Base-by-base conservation (phyloP, 768 basidiomycete genomes). In the Stropharia rugosoannulata region DNA sequence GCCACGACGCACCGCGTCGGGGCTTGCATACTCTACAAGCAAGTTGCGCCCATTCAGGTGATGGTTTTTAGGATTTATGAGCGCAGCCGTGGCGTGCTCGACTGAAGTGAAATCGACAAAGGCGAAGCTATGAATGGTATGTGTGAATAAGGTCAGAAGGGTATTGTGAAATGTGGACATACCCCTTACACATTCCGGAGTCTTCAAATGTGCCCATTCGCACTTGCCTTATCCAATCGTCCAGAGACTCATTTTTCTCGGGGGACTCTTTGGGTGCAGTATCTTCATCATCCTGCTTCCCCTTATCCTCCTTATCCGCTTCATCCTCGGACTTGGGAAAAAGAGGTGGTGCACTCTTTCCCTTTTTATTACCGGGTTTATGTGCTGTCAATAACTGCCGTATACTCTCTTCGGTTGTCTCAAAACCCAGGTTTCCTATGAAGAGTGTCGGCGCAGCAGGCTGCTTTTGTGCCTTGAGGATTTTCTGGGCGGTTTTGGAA, bases 191-290 rank as follows among this genome's bases (percentile, higher is more conserved):
- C 51, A 83, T 72, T 8, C 96, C 97, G 47, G 85, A 90, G 70
- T 99, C 96, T 68, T 98, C 94, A 61, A 99, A 99, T 15, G 95
- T 95, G 4, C 94, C 95, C 82, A 99, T 81, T 5, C 96, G 85
- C 27, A 99, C 75, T 67, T 93, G 93, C 58, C 90, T 80, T 74
- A 88, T 80, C 85, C 84, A 85, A 19, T 69, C 67, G 44, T 81
- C 80, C 49, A 71, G 71, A 3, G 67, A 62, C 49, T 68, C 65
- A 16, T 41, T 18, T 8, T 42, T 52, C 43, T 52, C 15, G 1
- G 25, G 27, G 2, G 32, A 12, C 37, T 43, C 51, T 15, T n/a
- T 40, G 1, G 27, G 25, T 27, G 41, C 32, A 43, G 41, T 11
- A 1, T 41, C 43, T 45, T 45, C 44, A 7, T 68, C 66, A 9